Base-by-base conservation (phyloP, 148 eudicot species). In the Rhododendron ovatum region DNA sequence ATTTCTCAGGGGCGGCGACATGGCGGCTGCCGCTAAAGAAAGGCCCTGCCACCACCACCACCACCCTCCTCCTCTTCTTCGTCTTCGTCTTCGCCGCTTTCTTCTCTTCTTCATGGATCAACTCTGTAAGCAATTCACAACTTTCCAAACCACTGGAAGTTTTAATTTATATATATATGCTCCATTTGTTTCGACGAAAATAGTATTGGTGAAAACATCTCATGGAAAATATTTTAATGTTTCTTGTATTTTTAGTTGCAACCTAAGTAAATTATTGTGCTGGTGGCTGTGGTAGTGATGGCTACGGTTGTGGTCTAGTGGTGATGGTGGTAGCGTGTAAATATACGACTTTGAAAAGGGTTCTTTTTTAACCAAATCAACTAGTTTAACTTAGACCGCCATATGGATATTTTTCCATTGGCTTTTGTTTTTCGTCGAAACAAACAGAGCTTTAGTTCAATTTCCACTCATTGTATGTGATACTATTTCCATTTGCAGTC, bases 1-100 rank as follows among this genome's bases (percentile, higher is more conserved):
- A 45, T 2, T 12, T 33, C 1, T 41, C 10, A 24, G 17, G 77
- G 17, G 9, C 10, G 11, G 33, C 50, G 4, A 43, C 17, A 77
- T 63, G 86, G 88, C 20, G 47, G 78, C 69, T 57, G 22, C 84
- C 45, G 45, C 51, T 78, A 11, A 83, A 87, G 78, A 87, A 83
- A 81, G 71, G 48, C 9, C 76, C 79, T 75, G 63, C 63, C 20
- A 78, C 76, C 20, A 30, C 20, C 33, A 33, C 73, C 20, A 8
- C 47, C 12, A 30, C 47, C 12, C 13, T 74, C 37, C 53, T 86
- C 71, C 22, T 82, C 39, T 37, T 86, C 18, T 3, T 26, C 39
- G 2, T 82, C 57, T 24, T 86, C 67, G 1, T 51, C 43, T 3
- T 47, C 8, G 41, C 51, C 14, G 78, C 39, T 7, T 39, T 37